Base-by-base conservation (phyloP, 1,284 basidiomycete genomes). In the Anthracocystis walkeri region DNA sequence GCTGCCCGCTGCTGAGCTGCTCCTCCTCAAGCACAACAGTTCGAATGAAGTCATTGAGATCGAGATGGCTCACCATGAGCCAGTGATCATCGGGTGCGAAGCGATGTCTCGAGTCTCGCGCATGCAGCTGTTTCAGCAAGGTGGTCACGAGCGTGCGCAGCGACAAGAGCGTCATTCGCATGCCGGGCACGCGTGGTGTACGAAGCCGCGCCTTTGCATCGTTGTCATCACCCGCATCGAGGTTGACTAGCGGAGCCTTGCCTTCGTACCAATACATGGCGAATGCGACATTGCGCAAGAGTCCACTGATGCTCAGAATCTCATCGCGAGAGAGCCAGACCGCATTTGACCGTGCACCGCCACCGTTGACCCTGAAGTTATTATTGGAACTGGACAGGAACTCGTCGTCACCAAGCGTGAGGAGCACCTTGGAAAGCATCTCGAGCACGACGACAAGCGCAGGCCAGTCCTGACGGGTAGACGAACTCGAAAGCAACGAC, bases 371-470 rank as follows among this genome's bases (percentile, higher is more conserved):
- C 0, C 21, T 54, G 21, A 55, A 49, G 16, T 16, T 41, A 5
- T 56, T 58, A 44, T 60, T 57, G 51, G 18, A 40, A 20, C 46
- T 41, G 25, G 90, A 89, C 83, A 95, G 95, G 86, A 99, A 98
- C 85, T 99, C 96, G 84, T 98, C 96, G 78, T 99, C 97, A 2
- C 93, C 93, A 87, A 99, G 92, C 0, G 95, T 94, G 42, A 95
- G 88, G 20, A 99, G 89, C 12, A 91, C 90, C 72, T 96, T 92
- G 2, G 90, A 90, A 85, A 97, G 96, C 20, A 97, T 86, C 61
- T 95, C 92, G 7, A 90, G 89, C 4, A 97, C 89, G 53, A 97
- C 89, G 3, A 98, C 86, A 2, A 99, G 86, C 1, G 92, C 88
- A 0, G 91, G 76, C 86, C 86, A 87, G 29, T 79, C 76, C 12